phyloP scores from a whole-genome alignment of 2,329 filamentous ascomycete species.

The Fusarium brachygibbosum region DNA sequence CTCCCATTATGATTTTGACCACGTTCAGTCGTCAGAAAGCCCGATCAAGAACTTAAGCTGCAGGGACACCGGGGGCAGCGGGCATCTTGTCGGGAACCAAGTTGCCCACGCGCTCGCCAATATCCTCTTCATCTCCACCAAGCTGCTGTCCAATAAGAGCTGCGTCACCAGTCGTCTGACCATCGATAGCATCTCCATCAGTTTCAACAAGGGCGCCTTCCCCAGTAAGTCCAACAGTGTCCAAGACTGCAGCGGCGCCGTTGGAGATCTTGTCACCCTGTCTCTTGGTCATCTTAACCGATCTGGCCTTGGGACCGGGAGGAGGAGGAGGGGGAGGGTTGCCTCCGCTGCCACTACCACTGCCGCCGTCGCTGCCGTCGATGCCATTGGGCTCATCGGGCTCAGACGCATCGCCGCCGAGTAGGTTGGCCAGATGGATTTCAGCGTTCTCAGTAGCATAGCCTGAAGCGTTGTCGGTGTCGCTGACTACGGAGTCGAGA shows the following conservation, averaged over 20 bases:
- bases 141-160: slow-evolving; percentile 4
- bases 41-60: not conserved
- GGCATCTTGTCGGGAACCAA: slow-evolving; percentile 5
- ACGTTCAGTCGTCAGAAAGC: not conserved
- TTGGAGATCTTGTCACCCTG: slow-evolving; percentile 10
- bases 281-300: slow-evolving; percentile 9
- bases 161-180: not conserved
- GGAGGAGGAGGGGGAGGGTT: not conserved
- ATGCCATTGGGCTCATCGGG: not conserved
- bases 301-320: not conserved
- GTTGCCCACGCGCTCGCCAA: not conserved
- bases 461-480: not conserved
- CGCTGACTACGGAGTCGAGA: not conserved
- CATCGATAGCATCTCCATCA: slow-evolving; percentile 5
- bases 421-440: not conserved
- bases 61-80: not conserved
- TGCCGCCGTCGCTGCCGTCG: not conserved
- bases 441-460: not conserved
- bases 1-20: not conserved
- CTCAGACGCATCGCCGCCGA: not conserved
- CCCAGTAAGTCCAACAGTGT: not conserved
- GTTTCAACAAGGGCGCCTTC: not conserved
- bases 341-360: not conserved
- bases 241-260: not conserved
- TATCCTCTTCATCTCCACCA: slow-evolving; percentile 1